These are phyloP conservation scores for Macrophomina tecta DNA, from an alignment of 2,329 filamentous ascomycete genomes.

Conservation along the genomic window DNA sequence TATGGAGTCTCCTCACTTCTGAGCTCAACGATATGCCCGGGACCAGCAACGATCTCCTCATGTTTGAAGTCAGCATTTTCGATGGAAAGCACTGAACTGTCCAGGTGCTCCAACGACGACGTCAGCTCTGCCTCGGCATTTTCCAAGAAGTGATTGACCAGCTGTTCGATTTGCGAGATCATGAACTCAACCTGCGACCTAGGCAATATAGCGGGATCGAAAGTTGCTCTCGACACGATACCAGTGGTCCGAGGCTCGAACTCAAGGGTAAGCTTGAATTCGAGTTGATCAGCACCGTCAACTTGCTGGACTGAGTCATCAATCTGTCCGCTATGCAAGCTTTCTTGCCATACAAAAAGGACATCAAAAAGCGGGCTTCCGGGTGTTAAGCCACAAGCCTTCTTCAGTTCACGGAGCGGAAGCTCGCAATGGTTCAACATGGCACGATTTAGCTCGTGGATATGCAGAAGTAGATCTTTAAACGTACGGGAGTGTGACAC, in stretches of 20 bases:
- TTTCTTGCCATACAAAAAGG: constrained; percentile 85
- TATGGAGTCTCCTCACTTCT: constrained; percentile 58
- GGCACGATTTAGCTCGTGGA: constrained; percentile 70
- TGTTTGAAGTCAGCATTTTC: constrained; percentile 46
- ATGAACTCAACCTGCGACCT: constrained; percentile 62
- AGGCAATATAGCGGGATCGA: constrained; percentile 61
- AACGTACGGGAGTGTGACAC: constrained; percentile 53
- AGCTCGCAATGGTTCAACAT: constrained; percentile 69
- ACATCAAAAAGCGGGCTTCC: constrained; percentile 73
- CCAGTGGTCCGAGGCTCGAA: constrained; percentile 65
- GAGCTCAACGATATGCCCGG: constrained; percentile 59
- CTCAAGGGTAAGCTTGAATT: constrained; percentile 78
- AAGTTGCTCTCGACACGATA: constrained; percentile 62
- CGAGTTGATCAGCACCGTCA: constrained; percentile 72
- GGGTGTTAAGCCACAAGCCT: constrained; percentile 60
- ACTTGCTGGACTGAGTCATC: constrained; percentile 58
- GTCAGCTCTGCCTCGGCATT: constrained; percentile 40
- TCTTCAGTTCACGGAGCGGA: constrained; percentile 73
- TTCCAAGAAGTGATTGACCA: constrained; percentile 55
- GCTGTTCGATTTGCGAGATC: constrained; percentile 64
- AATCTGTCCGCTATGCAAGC: constrained; percentile 51
- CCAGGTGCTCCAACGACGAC: neutral
- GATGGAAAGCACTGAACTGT: constrained; percentile 43
- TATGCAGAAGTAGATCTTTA: constrained; percentile 65
- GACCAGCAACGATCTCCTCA: constrained; percentile 35